Conservation (phyloP, 371 early-diverging fungal species). For the Lichtheimia ornata region DNA sequence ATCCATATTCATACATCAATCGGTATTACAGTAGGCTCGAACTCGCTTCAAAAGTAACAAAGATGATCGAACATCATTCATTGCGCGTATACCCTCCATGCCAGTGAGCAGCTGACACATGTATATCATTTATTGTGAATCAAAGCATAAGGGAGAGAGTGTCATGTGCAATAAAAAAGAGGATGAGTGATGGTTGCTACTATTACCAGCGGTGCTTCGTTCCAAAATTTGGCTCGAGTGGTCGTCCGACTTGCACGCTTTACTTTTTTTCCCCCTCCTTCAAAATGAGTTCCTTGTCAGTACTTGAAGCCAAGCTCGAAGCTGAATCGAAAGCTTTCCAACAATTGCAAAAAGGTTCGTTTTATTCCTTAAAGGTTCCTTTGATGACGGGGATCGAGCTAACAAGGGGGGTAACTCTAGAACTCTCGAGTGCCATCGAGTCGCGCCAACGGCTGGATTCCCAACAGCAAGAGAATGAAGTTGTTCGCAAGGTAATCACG, state of each 20-base stretch:
- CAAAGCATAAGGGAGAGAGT: no score
- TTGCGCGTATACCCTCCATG: no score
- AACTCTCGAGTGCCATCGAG: conserved; percentile 76
- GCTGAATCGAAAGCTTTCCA: conserved; percentile 66
- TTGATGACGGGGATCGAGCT: not conserved
- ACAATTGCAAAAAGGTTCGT: conserved; percentile 60
- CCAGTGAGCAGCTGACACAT: no score
- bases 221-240: no score
- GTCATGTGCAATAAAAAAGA: no score
- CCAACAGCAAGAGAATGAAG: conserved; percentile 93
- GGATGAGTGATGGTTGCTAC: no score
- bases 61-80: no score
- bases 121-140: no score
- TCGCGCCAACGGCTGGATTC: conserved; percentile 88
- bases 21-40: no score
- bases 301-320: conserved; percentile 60
- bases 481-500: conserved; percentile 73
- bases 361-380: not conserved
- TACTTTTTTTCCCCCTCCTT: not conserved
- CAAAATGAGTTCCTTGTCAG: conserved; percentile 11
- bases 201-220: no score
- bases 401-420: conserved; percentile 39
- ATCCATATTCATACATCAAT: no score
- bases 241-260: not conserved
- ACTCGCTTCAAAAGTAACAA: no score